Evolutionary conservation across 371 early-diverging fungal species (phyloP), one percentile per base, ranked within the genome.

Genomic region (Chytridium lagenaria): DNA sequence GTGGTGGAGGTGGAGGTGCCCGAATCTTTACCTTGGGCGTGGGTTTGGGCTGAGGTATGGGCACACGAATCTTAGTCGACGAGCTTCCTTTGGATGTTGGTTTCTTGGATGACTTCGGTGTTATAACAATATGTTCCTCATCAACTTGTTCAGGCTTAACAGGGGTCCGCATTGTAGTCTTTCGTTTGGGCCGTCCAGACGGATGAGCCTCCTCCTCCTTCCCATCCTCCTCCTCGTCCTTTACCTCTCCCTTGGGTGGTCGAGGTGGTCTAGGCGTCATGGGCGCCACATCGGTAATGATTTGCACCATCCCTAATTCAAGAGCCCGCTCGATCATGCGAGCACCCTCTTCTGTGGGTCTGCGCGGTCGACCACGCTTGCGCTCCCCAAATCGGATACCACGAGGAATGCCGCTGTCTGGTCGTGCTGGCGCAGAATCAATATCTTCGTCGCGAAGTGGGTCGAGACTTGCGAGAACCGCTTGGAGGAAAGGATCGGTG

Each of bases 401-500:
- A 2, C 68, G 50, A n/a, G 7, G 68, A 2, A 5, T 33, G 19
- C 33, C 10, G 10, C 51, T 12, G 19, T 10, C 26, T 33, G 30
- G 22, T 7, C 33, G 34, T 1, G 30, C 30, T 19, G 30, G 51
- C 5, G 67, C 3, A 23, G 34, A 12, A 2, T 66, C 44, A 28
- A n/a, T n/a, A 15, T 26, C 44, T 38, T 40, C 39, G 44, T 28
- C 39, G 66, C 15, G 23, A 2, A 52, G 10, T 50, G 52, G 50
- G 34, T 52, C 51, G 15, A 68, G 50, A 40, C 51, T 36, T 10
- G 28, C 5, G 23, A 49, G 52, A 26, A 52, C 52, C 31, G 52
- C 51, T 59, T 75, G 75, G 28, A 75, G 67, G 40, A 70, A 70
- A 15, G 76, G 71, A 31, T 71, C 71, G 10, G 76, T 70, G 71